Percentiles rank a stretch among this genome's conserved stretches.
phyloP scores from a whole-genome alignment of 2,329 filamentous ascomycete genomes.

The Hypomyces perniciosus region DNA sequence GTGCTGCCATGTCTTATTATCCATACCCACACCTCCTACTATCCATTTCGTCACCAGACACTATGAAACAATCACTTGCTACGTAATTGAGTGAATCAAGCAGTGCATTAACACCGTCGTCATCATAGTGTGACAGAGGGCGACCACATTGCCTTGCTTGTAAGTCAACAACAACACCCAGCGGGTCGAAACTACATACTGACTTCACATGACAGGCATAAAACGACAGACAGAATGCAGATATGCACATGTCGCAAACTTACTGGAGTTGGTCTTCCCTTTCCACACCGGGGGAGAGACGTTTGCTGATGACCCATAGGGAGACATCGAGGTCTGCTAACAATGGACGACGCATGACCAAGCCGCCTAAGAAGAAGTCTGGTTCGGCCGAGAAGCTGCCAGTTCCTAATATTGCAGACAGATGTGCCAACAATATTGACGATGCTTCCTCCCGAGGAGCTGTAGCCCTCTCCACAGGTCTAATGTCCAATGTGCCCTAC shows the following conservation, averaged over 20 bases:
- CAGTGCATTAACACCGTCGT: too few species aligned
- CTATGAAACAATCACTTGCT: too few species aligned
- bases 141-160: slow-evolving; percentile 63
- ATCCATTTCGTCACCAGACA: too few species aligned
- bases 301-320: slow-evolving; percentile 29
- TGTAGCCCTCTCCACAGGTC: slow-evolving; percentile 50
- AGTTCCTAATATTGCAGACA: slow-evolving; percentile 52
- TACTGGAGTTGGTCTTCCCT: slow-evolving; percentile 57
- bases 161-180: slow-evolving; percentile 29
- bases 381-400: slow-evolving; percentile 32
- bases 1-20: too few species aligned
- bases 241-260: slow-evolving; percentile 70
- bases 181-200: slow-evolving; percentile 4
- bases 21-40: too few species aligned
- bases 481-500: slow-evolving; percentile 68
- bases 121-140: slow-evolving; percentile 62
- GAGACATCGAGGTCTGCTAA: slow-evolving; percentile 51
- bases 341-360: slow-evolving; percentile 51
- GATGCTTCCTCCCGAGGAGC: slow-evolving; percentile 42
- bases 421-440: slow-evolving; percentile 41
- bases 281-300: not conserved
- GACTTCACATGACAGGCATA: slow-evolving; percentile 48
- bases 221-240: slow-evolving; percentile 70
- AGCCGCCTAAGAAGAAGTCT: slow-evolving; percentile 49
- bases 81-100: too few species aligned